phyloP scores from a whole-genome alignment of 345 rosid genomes.

The Eucalyptus polyanthemos region DNA sequence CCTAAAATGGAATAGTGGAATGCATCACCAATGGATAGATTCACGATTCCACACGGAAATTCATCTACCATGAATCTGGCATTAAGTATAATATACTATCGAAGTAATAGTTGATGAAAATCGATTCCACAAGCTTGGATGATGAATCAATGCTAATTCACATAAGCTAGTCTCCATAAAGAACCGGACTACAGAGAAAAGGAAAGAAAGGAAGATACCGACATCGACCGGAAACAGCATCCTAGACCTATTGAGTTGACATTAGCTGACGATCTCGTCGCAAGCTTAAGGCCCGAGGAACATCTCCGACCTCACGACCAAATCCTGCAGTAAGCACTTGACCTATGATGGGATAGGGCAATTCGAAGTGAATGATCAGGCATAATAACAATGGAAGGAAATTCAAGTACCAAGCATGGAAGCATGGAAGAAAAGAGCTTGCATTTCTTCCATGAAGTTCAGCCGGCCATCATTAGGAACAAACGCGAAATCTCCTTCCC shows the following conservation, averaged over 20 bases:
- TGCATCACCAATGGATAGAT: background rate
- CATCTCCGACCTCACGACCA: constrained; percentile 69
- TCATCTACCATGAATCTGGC: background rate
- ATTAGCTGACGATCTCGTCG: background rate
- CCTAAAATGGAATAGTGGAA: background rate
- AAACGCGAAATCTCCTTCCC: constrained; percentile 79
- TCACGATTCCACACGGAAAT: background rate
- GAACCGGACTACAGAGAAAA: background rate
- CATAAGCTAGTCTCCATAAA: background rate
- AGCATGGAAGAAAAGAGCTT: background rate
- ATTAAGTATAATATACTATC: background rate
- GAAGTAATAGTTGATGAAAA: background rate
- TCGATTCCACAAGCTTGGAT: background rate
- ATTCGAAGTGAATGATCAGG: background rate
- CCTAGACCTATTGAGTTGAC: background rate
- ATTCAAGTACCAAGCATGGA: background rate
- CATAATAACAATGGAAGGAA: background rate
- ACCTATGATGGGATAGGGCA: constrained; percentile 9
- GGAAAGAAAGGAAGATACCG: background rate
- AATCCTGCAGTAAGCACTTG: constrained; percentile 65
- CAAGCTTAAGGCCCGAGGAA: constrained; percentile 33
- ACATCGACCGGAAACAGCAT: background rate
- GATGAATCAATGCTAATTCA: background rate
- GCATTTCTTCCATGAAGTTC: constrained; percentile 91
- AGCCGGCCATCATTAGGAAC: constrained; percentile 89